Conservation (phyloP, 805 yeast species). For the Pichia occidentalis region DNA sequence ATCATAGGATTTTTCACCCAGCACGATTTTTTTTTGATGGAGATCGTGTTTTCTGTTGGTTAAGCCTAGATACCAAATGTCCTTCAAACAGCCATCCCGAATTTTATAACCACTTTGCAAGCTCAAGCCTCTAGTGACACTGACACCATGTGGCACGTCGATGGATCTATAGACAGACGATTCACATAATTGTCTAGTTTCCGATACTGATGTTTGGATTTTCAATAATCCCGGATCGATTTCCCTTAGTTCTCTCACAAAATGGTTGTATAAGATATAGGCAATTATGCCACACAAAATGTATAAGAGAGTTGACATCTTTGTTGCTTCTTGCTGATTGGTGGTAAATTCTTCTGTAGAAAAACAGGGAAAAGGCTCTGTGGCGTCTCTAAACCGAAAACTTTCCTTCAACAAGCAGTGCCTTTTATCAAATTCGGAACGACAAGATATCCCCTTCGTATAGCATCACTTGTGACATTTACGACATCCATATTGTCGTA, state of each 20-base stretch:
- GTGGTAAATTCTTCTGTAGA: too few relatives aligned
- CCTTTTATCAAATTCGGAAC: too few relatives aligned
- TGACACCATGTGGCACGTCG: conserved; percentile 65
- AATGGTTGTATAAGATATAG: conserved; percentile 1
- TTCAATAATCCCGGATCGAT: conserved; percentile 50
- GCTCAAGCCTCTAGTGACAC: conserved; percentile 62
- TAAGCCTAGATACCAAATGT: conserved; percentile 56
- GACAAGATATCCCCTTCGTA: too few relatives aligned
- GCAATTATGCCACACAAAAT: too few relatives aligned
- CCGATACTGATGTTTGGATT: conserved; percentile 60
- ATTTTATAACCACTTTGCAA: conserved; percentile 57
- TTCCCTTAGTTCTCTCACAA: conserved; percentile 38
- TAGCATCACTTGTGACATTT: too few relatives aligned
- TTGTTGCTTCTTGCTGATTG: too few relatives aligned
- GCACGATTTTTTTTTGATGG: not conserved
- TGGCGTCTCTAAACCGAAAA: too few relatives aligned
- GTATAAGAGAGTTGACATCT: too few relatives aligned
- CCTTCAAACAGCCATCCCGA: conserved; percentile 70
- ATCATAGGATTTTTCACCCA: conserved; percentile 3
- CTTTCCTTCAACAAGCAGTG: too few relatives aligned
- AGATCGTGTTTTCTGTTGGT: conserved; percentile 17
- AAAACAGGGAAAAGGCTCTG: too few relatives aligned
- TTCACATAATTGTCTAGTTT: conserved; percentile 60
- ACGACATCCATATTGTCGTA: too few relatives aligned
- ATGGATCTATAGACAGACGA: conserved; percentile 72